Evolutionary conservation across 306 rosid genomes (phyloP).

Genomic region (Cicer arietinum): DNA sequence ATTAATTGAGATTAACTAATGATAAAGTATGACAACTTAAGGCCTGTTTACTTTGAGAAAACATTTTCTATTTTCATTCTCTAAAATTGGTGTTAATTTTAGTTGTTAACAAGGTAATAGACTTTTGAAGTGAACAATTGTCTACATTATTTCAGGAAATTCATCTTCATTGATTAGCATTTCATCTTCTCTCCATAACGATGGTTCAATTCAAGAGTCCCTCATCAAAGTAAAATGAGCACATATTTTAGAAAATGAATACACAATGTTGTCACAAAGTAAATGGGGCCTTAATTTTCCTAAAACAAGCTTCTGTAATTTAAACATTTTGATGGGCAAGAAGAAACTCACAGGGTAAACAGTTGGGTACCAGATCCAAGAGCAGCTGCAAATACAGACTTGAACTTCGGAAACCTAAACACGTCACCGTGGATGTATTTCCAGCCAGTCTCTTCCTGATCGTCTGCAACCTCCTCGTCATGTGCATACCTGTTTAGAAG

Average conservation of each 20-base stretch:
- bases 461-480: slow-evolving; percentile 62
- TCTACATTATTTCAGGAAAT: too few relatives aligned
- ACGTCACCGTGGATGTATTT: slow-evolving; percentile 69
- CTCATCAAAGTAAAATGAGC: too few relatives aligned
- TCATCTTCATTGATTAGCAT: too few relatives aligned
- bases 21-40: background rate
- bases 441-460: slow-evolving; percentile 73
- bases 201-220: too few relatives aligned
- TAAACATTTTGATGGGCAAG: slow-evolving; percentile 17
- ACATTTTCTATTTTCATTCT: too few relatives aligned
- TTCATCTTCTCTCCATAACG: too few relatives aligned
- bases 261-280: too few relatives aligned
- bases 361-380: slow-evolving; percentile 70
- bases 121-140: too few relatives aligned
- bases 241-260: too few relatives aligned
- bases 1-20: slow-evolving; percentile 13
- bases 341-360: slow-evolving; percentile 59
- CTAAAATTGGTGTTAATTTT: too few relatives aligned
- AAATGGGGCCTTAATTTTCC: background rate
- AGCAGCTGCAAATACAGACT: slow-evolving; percentile 61
- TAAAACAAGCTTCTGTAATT: slow-evolving; percentile 2
- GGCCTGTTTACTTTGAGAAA: too few relatives aligned
- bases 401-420: slow-evolving; percentile 61
- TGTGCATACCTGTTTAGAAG: slow-evolving; percentile 56
- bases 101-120: too few relatives aligned